These are phyloP conservation scores for Paraurostyla sp. DNA, from an alignment of 73 alveolate genomes.

Conservation along the genomic window DNA sequence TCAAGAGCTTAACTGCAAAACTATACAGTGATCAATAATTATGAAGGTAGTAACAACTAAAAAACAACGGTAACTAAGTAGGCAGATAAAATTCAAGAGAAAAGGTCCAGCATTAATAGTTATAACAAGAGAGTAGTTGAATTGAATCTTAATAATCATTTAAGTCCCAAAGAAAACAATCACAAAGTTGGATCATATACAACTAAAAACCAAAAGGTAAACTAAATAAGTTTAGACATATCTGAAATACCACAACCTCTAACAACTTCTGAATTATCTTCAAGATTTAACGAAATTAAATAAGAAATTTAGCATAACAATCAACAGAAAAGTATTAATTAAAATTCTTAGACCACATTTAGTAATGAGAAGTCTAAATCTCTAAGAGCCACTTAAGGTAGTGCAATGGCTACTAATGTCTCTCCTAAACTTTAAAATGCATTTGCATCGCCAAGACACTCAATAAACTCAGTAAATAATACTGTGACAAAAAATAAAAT, in stretches of 20 bases:
- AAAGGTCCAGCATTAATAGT: constrained; percentile 28
- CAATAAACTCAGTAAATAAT: constrained; percentile 22
- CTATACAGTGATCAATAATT: neutral
- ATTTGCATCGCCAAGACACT: constrained; percentile 21
- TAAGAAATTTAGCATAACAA: neutral
- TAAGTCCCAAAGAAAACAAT: neutral
- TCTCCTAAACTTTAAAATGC: neutral
- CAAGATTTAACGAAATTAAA: neutral
- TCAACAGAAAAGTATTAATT: neutral
- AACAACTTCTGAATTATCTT: neutral
- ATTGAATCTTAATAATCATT: neutral
- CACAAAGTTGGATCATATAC: constrained; percentile 1
- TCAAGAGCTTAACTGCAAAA: constrained; percentile 4
- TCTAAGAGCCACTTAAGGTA: no score
- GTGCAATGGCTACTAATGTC: constrained; percentile 8
- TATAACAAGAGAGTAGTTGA: constrained; percentile 38
- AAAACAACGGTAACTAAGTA: no score
- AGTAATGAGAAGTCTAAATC: constrained; percentile 9
- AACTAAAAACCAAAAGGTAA: neutral
- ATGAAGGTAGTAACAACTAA: neutral
- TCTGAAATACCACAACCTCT: neutral
- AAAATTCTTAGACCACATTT: neutral
- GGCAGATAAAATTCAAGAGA: neutral
- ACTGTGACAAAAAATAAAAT: neutral
- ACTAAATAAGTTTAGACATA: neutral